These are phyloP conservation scores for Ogataea polymorpha DNA, from an alignment of 805 yeast genomes.

Conservation along the genomic window DNA sequence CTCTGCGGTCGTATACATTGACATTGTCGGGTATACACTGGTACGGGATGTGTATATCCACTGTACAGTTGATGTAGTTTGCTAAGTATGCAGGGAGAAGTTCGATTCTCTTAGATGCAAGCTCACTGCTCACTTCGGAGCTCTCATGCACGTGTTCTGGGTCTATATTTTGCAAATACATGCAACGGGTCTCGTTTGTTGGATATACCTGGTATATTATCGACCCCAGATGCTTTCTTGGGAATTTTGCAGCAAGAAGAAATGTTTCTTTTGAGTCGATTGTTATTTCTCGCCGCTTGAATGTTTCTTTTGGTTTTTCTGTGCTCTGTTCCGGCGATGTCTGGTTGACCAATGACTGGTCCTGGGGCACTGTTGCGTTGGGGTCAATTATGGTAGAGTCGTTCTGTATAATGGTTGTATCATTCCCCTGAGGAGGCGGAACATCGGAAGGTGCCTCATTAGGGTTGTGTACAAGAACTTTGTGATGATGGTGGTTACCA, in stretches of 20 bases:
- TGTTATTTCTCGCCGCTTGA: slow-evolving; percentile 11
- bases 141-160: slow-evolving; percentile 24
- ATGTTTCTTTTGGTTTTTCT: not conserved
- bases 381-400: slow-evolving; percentile 28
- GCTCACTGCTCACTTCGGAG: slow-evolving; percentile 14
- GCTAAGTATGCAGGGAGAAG: slow-evolving; percentile 30
- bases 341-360: slow-evolving; percentile 10
- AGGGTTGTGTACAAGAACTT: slow-evolving; percentile 27
- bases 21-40: slow-evolving; percentile 38
- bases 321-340: slow-evolving; percentile 6
- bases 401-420: slow-evolving; percentile 26
- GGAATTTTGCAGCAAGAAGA: slow-evolving; percentile 38
- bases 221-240: slow-evolving; percentile 49
- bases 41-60: slow-evolving; percentile 57
- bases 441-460: slow-evolving; percentile 9
- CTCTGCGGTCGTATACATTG: slow-evolving; percentile 45
- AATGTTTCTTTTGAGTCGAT: slow-evolving; percentile 42
- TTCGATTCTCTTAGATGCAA: slow-evolving; percentile 31
- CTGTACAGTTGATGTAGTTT: slow-evolving; percentile 42
- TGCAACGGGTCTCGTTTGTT: slow-evolving; percentile 38
- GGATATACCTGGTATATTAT: slow-evolving; percentile 57
- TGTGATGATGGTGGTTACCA: slow-evolving; percentile 30
- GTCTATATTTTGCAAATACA: slow-evolving; percentile 20
- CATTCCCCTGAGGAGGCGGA: slow-evolving; percentile 17
- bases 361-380: slow-evolving; percentile 20